Conservation (phyloP, 2,329 filamentous ascomycete genomes). For the Trichoderma simmonsii region DNA sequence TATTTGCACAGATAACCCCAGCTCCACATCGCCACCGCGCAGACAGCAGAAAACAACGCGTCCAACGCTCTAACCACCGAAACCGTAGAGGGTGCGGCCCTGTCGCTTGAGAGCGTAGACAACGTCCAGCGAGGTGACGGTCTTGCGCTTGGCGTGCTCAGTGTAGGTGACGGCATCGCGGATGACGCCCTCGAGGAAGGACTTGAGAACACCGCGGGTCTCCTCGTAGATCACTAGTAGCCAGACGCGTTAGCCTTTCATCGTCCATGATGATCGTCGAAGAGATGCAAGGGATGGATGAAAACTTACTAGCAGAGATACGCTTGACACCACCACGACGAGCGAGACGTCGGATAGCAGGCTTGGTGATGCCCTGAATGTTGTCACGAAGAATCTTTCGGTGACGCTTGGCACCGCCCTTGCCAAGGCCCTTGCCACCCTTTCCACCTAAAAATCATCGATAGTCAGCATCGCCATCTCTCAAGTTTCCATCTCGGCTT, state of each 20-base stretch:
- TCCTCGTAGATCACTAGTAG: slow-evolving; percentile 69
- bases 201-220: slow-evolving; percentile 74
- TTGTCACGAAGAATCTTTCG: slow-evolving; percentile 99
- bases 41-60: slow-evolving; percentile 20
- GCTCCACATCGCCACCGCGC: slow-evolving; percentile 16
- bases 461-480: slow-evolving; percentile 41
- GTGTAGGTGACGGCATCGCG: slow-evolving; percentile 76
- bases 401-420: slow-evolving; percentile 98
- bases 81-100: slow-evolving; percentile 79
- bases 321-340: slow-evolving; percentile 99
- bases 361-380: slow-evolving; percentile 99
- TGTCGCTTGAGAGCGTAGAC: slow-evolving; percentile 68
- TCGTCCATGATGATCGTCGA: slow-evolving; percentile 48
- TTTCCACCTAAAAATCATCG: slow-evolving; percentile 66
- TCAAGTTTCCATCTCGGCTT: background rate
- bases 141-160: slow-evolving; percentile 79
- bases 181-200: slow-evolving; percentile 74
- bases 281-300: slow-evolving; percentile 69
- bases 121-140: slow-evolving; percentile 67
- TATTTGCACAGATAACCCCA: slow-evolving; percentile 19
- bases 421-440: slow-evolving; percentile 96
- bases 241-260: background rate
- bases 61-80: slow-evolving; percentile 67
- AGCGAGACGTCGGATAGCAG: slow-evolving; percentile 95
- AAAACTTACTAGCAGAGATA: slow-evolving; percentile 84